Evolutionary conservation across 129 eudicot species (phyloP).

Genomic region (Centrapalus pauciflorus): DNA sequence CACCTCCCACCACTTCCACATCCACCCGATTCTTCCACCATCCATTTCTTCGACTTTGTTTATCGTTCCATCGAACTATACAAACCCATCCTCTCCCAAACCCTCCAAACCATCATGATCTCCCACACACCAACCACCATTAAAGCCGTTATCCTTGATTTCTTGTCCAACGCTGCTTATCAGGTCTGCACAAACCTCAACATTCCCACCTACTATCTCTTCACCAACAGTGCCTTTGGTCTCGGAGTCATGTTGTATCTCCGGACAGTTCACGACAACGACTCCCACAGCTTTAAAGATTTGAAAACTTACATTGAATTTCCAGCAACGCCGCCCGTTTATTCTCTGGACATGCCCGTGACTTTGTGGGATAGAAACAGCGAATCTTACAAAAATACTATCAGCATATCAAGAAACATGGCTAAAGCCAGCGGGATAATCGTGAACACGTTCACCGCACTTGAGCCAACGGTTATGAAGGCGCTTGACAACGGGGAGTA

Average conservation of each 20-base stretch:
- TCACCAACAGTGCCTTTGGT: conserved; percentile 2
- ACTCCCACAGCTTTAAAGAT: background rate
- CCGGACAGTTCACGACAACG: background rate
- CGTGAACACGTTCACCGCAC: conserved; percentile 6
- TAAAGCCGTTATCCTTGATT: conserved; percentile 14
- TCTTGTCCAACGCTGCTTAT: conserved; percentile 5
- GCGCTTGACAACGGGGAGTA: conserved; percentile 2
- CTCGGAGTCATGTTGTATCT: background rate
- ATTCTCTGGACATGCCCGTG: background rate
- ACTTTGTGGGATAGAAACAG: background rate
- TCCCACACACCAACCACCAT: background rate
- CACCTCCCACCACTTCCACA: conserved; percentile 14
- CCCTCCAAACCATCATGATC: background rate
- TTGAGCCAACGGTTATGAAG: conserved; percentile 4
- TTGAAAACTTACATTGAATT: background rate
- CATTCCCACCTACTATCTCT: conserved; percentile 16
- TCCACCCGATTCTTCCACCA: conserved; percentile 2
- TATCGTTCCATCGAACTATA: background rate
- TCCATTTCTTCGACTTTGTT: background rate
- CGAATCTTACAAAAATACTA: background rate
- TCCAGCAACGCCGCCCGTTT: conserved; percentile 13
- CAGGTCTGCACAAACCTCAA: background rate
- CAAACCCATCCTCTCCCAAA: background rate
- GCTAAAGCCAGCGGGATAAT: conserved; percentile 8
- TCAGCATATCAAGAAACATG: conserved; percentile 5